A percentile compares a stretch with the other conserved stretches of the same genome.
phyloP scores from a whole-genome alignment of 345 rosid genomes.

The Bruguiera sexangula region DNA sequence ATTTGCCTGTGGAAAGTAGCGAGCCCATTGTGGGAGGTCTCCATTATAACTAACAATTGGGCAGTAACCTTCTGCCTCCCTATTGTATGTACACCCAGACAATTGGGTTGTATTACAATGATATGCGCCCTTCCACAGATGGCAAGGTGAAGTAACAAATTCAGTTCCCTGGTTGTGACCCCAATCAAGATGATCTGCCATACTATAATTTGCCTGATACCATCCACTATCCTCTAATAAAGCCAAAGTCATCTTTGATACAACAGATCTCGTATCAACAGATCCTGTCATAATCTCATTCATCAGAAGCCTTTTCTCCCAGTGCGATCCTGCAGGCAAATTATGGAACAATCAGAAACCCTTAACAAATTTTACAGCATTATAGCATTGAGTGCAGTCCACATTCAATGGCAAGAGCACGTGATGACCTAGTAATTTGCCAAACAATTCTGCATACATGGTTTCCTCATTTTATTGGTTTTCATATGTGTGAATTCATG shows the following conservation, averaged over 20 bases:
- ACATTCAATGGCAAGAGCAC: no score
- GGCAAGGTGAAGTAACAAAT: constrained; percentile 88
- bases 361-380: not conserved
- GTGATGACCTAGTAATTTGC: not conserved
- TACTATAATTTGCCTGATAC: constrained; percentile 96
- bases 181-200: constrained; percentile 99
- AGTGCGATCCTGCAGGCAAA: constrained; percentile 76
- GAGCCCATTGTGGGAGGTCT: constrained; percentile 97
- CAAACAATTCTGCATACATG: not conserved
- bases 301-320: constrained; percentile 99
- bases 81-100: constrained; percentile 96
- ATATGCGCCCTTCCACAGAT: constrained; percentile 94
- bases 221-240: constrained; percentile 97
- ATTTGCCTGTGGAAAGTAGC: constrained; percentile 91
- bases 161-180: constrained; percentile 92
- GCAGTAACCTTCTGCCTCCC: constrained; percentile 99
- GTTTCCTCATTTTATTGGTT: not conserved
- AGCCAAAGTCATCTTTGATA: constrained; percentile 96
- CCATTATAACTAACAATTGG: constrained; percentile 91
- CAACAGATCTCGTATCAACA: constrained; percentile 95
- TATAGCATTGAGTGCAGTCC: not conserved
- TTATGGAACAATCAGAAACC: constrained; percentile 5
- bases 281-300: constrained; percentile 99
- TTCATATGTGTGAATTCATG: not conserved
- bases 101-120: constrained; percentile 87